Evolutionary conservation across 108 stramenopile species (phyloP).

Genomic region (Skeletonema tropicum): DNA sequence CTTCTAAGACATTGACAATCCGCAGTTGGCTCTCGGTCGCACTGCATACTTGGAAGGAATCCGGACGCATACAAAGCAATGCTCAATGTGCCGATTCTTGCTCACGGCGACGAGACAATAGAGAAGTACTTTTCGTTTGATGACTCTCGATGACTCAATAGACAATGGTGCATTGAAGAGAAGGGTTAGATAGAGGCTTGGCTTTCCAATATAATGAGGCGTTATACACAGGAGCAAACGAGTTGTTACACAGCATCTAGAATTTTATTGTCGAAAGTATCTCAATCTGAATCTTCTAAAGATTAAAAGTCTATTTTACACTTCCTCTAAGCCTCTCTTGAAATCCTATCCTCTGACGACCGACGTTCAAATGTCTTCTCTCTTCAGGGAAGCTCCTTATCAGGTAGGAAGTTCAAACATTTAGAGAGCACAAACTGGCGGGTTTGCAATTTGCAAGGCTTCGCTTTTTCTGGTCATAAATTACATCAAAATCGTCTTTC

Average conservation of each 20-base stretch:
- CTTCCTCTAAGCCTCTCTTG: no score
- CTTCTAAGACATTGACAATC: slow-evolving; percentile 48
- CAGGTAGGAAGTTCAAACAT: no score
- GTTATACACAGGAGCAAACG: neutral
- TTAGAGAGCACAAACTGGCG: no score
- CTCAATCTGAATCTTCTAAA: no score
- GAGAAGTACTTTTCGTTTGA: slow-evolving; percentile 55
- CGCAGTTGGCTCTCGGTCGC: slow-evolving; percentile 38
- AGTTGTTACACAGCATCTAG: no score
- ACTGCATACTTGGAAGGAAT: slow-evolving; percentile 43
- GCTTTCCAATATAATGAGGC: neutral
- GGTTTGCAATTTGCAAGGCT: no score
- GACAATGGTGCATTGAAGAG: slow-evolving; percentile 34
- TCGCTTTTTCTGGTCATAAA: no score
- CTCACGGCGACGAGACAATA: slow-evolving; percentile 34
- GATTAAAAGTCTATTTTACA: no score
- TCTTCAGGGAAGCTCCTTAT: no score
- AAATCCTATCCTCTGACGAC: no score
- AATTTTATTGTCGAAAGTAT: no score
- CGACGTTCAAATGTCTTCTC: no score
- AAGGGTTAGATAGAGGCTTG: slow-evolving; percentile 20
- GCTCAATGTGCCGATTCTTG: slow-evolving; percentile 41
- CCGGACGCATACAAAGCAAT: slow-evolving; percentile 33
- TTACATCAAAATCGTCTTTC: neutral
- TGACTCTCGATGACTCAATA: slow-evolving; percentile 10